These are phyloP conservation scores for Lactifluus subvellereus DNA, from an alignment of 768 basidiomycete species.

Conservation along the genomic window DNA sequence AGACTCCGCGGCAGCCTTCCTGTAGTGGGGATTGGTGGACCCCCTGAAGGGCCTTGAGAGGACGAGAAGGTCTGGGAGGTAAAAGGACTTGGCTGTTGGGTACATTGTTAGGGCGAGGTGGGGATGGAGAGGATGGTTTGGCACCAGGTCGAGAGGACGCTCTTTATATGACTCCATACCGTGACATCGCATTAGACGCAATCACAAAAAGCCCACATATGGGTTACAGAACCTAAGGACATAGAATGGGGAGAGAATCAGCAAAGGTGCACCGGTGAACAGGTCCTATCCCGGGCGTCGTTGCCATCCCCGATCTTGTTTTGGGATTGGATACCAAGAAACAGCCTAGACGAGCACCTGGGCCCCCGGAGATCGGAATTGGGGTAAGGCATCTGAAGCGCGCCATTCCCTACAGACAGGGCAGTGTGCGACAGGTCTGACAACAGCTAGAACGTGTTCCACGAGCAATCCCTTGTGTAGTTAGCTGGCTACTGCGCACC, in stretches of 20 bases:
- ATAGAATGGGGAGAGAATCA: background rate
- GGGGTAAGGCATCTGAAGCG: background rate
- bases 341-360: background rate
- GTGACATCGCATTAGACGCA: conserved; percentile 10
- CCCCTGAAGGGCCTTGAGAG: conserved; percentile 42
- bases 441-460: background rate
- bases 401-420: conserved; percentile 2
- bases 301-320: conserved; percentile 9
- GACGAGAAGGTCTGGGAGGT: conserved; percentile 52
- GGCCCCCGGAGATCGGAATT: conserved; percentile 1
- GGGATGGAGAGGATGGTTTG: background rate
- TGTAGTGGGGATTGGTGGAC: conserved; percentile 54
- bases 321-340: conserved; percentile 6
- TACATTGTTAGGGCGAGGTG: background rate
- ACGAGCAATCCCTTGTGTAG: background rate
- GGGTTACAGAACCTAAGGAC: background rate
- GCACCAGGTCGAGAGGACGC: background rate
- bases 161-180: conserved; percentile 6
- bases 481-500: too few species aligned
- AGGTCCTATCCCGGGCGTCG: background rate
- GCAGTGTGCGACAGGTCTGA: background rate
- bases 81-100: conserved; percentile 33
- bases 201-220: background rate
- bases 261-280: background rate
- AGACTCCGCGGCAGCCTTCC: conserved; percentile 51